Percentiles rank a stretch among this genome's conserved stretches.
These are phyloP conservation scores for Panicum miliaceum DNA, from an alignment of 176 grass and related monocot genomes.

Conservation along the genomic window DNA sequence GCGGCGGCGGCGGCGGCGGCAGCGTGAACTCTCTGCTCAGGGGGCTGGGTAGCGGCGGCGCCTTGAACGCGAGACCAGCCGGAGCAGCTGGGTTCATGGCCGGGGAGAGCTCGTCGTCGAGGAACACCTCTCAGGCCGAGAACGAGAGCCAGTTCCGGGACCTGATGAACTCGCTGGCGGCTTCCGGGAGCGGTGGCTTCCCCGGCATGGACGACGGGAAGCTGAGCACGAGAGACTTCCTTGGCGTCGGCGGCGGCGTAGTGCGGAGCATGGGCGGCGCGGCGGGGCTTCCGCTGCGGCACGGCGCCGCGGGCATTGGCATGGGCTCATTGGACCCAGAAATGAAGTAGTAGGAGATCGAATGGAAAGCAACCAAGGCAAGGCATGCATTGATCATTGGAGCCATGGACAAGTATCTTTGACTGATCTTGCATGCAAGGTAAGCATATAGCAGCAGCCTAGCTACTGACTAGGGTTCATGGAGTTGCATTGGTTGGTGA, in stretches of 20 bases:
- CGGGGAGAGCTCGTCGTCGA: conserved; percentile 35
- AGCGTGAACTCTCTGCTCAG: conserved; percentile 59
- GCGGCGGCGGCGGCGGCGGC: conserved; percentile 27
- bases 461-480: conserved; percentile 5
- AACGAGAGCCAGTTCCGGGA: conserved; percentile 75
- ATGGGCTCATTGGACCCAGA: conserved; percentile 63
- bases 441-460: neutral
- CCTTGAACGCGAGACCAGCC: conserved; percentile 36
- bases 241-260: conserved; percentile 68
- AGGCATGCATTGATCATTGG: neutral
- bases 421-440: conserved; percentile 5
- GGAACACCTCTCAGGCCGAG: conserved; percentile 44
- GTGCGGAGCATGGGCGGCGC: conserved; percentile 51
- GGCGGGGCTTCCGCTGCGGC: conserved; percentile 32
- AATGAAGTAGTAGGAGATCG: conserved; percentile 60
- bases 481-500: neutral
- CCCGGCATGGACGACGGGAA: conserved; percentile 53
- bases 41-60: conserved; percentile 53
- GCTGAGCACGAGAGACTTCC: conserved; percentile 80
- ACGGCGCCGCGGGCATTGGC: conserved; percentile 40
- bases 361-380: neutral
- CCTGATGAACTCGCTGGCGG: conserved; percentile 67
- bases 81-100: conserved; percentile 27
- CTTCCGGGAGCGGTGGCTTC: conserved; percentile 28
- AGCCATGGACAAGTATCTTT: neutral